A percentile compares a stretch with the other conserved stretches of the same genome.
Evolutionary conservation across 805 yeast genomes (phyloP).

Genomic region (Metschnikowia amazonensis): DNA sequence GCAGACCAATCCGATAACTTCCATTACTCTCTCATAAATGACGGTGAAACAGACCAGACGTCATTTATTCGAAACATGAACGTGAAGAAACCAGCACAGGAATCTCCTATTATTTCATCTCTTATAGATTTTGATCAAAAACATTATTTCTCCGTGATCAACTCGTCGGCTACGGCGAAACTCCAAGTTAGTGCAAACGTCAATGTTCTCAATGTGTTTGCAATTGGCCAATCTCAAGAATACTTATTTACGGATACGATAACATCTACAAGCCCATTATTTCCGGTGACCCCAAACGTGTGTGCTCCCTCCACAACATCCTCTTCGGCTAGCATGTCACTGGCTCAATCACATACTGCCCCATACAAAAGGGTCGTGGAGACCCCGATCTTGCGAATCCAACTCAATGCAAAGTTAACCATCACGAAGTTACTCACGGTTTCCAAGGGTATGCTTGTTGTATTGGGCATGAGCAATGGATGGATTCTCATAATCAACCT

Average conservation of each 20-base stretch:
- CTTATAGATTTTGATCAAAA: conserved; percentile 33
- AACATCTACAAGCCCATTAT: conserved; percentile 20
- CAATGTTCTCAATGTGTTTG: conserved; percentile 46
- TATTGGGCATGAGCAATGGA: conserved; percentile 65
- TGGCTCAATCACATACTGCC: conserved; percentile 9
- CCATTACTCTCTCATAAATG: conserved; percentile 2
- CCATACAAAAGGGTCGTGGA: conserved; percentile 38
- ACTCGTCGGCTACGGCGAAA: conserved; percentile 26
- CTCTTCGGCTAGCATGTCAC: conserved; percentile 12
- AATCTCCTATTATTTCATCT: conserved; percentile 17
- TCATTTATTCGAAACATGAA: not conserved
- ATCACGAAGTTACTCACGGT: conserved; percentile 39
- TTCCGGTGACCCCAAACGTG: conserved; percentile 13
- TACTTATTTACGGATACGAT: conserved; percentile 22
- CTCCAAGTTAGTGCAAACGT: conserved; percentile 47
- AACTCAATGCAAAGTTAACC: conserved; percentile 31
- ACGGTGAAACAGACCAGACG: conserved; percentile 1
- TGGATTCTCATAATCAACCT: conserved; percentile 62
- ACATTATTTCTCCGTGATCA: conserved; percentile 27
- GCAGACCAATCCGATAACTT: conserved; percentile 2
- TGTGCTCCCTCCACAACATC: conserved; percentile 6
- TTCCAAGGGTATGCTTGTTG: conserved; percentile 42
- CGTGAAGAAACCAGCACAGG: conserved; percentile 4
- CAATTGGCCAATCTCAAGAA: conserved; percentile 26
- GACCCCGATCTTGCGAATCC: conserved; percentile 43